These are phyloP conservation scores for Verticillium albo-atrum DNA, from an alignment of 2,329 filamentous ascomycete species.

Conservation along the genomic window DNA sequence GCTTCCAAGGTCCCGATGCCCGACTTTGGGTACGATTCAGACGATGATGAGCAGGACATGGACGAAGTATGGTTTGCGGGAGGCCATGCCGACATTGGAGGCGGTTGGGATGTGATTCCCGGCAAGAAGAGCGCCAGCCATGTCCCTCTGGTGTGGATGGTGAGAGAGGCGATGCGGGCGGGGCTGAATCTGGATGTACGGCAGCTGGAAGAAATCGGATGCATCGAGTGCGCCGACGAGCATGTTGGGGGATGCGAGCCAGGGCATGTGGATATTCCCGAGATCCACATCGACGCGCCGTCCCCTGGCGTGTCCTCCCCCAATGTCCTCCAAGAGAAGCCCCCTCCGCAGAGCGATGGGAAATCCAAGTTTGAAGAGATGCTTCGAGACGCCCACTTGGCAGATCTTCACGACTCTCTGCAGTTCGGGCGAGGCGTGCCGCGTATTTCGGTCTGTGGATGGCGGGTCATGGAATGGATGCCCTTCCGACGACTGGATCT, in stretches of 20 bases:
- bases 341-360: slow-evolving; percentile 10
- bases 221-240: slow-evolving; percentile 31
- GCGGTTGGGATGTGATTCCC: slow-evolving; percentile 61
- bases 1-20: slow-evolving; percentile 12
- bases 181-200: slow-evolving; percentile 66
- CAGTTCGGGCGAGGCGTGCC: slow-evolving; percentile 57
- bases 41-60: slow-evolving; percentile 61
- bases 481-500: slow-evolving; percentile 80
- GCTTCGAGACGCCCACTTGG: slow-evolving; percentile 51
- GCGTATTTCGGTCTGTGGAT: slow-evolving; percentile 53
- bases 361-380: slow-evolving; percentile 47
- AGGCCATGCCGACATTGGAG: slow-evolving; percentile 74
- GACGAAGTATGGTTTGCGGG: slow-evolving; percentile 79
- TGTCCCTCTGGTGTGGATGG: slow-evolving; percentile 67
- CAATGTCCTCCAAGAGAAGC: slow-evolving; percentile 13
- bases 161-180: slow-evolving; percentile 53
- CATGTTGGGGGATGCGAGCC: background rate
- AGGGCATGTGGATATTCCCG: slow-evolving; percentile 19
- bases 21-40: slow-evolving; percentile 34
- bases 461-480: slow-evolving; percentile 78
- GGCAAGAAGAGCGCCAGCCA: slow-evolving; percentile 62
- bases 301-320: slow-evolving; percentile 7
- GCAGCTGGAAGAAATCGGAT: slow-evolving; percentile 64
- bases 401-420: slow-evolving; percentile 67
- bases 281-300: slow-evolving; percentile 21